These are phyloP conservation scores for Fistulifera pelliculosa DNA, from an alignment of 108 stramenopile species.

Conservation along the genomic window DNA sequence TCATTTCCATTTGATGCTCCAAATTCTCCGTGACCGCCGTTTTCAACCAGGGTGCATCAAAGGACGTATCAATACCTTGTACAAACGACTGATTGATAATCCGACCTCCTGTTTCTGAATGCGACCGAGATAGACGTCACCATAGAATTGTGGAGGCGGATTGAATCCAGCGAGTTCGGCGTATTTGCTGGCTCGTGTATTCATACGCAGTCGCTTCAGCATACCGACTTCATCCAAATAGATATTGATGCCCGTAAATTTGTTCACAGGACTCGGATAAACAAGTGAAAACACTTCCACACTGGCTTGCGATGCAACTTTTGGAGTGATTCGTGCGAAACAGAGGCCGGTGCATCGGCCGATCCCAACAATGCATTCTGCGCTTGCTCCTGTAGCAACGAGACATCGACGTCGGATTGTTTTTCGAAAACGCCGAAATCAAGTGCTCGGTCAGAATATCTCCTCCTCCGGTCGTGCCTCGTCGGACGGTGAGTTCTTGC, in stretches of 20 bases:
- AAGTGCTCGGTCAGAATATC: constrained; percentile 46
- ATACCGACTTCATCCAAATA: constrained; percentile 83
- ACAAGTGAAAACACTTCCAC: constrained; percentile 77
- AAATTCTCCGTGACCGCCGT: constrained; percentile 57
- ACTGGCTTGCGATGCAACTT: constrained; percentile 49
- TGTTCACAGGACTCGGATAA: constrained; percentile 54
- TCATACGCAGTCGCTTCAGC: constrained; percentile 61
- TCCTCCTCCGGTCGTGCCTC: constrained; percentile 17
- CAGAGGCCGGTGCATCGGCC: constrained; percentile 18
- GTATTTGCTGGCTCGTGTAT: constrained; percentile 41
- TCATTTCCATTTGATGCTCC: constrained; percentile 44
- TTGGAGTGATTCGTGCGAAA: constrained; percentile 22
- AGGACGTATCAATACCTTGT: constrained; percentile 31
- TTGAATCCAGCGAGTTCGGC: constrained; percentile 50
- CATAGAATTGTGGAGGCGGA: constrained; percentile 79
- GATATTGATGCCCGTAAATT: constrained; percentile 49
- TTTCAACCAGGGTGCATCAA: constrained; percentile 54
- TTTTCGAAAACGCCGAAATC: constrained; percentile 51
- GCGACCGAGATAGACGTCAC: constrained; percentile 73
- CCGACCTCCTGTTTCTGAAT: constrained; percentile 16
- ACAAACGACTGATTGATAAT: constrained; percentile 32
- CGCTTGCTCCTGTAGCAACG: constrained; percentile 49
- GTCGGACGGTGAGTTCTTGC: constrained; percentile 28
- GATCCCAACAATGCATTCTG: constrained; percentile 38
- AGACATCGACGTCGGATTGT: constrained; percentile 42